phyloP scores from a whole-genome alignment of 345 rosid genomes.

The Rhizophora apiculata region DNA sequence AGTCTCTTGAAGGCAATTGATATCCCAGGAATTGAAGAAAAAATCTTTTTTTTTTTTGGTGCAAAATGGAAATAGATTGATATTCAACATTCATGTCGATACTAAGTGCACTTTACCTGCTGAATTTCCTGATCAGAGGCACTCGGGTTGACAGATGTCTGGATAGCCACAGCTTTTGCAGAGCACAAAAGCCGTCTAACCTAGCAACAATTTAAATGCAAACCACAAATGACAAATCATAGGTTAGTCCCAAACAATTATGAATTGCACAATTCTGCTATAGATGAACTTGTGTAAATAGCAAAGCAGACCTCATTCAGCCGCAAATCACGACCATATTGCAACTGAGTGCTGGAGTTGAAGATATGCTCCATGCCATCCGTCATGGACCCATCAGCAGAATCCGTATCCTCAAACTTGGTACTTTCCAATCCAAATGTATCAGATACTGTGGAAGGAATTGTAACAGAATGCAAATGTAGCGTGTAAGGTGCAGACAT shows the following conservation, averaged over 20 bases:
- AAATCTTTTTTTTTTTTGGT: too few relatives aligned
- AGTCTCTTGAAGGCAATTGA: too few relatives aligned
- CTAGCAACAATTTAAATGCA: slow-evolving; percentile 25
- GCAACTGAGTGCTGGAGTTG: slow-evolving; percentile 73
- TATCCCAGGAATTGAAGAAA: too few relatives aligned
- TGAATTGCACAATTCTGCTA: slow-evolving; percentile 5
- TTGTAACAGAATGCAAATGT: slow-evolving; percentile 87
- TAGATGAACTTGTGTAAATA: slow-evolving; percentile 1
- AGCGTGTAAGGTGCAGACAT: slow-evolving; percentile 93
- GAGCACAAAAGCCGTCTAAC: slow-evolving; percentile 91
- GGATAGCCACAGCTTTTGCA: slow-evolving; percentile 79
- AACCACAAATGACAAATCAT: background rate
- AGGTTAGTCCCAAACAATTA: slow-evolving; percentile 4
- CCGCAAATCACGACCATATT: slow-evolving; percentile 89
- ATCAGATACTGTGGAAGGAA: slow-evolving; percentile 78
- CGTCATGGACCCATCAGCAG: slow-evolving; percentile 63
- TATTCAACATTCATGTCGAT: slow-evolving; percentile 5
- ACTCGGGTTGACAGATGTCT: slow-evolving; percentile 70
- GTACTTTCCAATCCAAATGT: slow-evolving; percentile 54
- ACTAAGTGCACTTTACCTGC: slow-evolving; percentile 50
- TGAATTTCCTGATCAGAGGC: slow-evolving; percentile 92
- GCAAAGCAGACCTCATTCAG: slow-evolving; percentile 72
- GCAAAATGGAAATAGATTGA: too few relatives aligned
- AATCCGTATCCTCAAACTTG: slow-evolving; percentile 74
- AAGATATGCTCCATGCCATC: slow-evolving; percentile 99